Evolutionary conservation across 345 rosid species (phyloP).

Genomic region (Psidium guajava): DNA sequence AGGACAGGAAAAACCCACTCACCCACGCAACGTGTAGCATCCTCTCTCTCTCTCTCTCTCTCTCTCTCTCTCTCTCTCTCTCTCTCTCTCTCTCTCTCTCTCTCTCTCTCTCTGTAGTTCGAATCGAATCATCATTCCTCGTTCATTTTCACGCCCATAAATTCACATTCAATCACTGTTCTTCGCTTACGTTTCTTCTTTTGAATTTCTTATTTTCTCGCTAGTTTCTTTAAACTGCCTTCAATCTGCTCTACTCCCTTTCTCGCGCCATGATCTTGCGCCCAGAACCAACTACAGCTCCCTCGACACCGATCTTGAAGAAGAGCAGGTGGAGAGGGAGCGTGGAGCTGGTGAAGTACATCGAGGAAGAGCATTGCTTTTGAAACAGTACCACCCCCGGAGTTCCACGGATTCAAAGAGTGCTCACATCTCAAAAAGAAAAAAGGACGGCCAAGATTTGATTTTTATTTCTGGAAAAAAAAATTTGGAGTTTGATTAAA

Average conservation of each 20-base stretch:
- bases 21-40: slow-evolving; percentile 20
- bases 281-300: slow-evolving; percentile 4
- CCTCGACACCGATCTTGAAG: background rate
- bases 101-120: background rate
- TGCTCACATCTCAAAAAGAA: too few species aligned
- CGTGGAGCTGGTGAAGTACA: too few species aligned
- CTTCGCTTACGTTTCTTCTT: background rate
- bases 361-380: too few species aligned
- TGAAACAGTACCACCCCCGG: too few species aligned
- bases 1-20: slow-evolving; percentile 23
- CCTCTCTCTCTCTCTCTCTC: too few species aligned
- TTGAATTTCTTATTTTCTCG: background rate
- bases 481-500: too few species aligned
- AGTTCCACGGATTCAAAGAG: too few species aligned
- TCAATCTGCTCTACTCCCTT: background rate
- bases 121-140: background rate
- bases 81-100: background rate
- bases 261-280: slow-evolving; percentile 18
- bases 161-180: background rate
- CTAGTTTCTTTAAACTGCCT: background rate
- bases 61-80: background rate
- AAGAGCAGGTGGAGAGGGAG: too few species aligned
- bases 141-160: background rate
- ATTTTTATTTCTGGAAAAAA: too few species aligned
- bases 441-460: too few species aligned